Evolutionary conservation across 345 rosid species (phyloP).

Genomic region (Populus ilicifolia): DNA sequence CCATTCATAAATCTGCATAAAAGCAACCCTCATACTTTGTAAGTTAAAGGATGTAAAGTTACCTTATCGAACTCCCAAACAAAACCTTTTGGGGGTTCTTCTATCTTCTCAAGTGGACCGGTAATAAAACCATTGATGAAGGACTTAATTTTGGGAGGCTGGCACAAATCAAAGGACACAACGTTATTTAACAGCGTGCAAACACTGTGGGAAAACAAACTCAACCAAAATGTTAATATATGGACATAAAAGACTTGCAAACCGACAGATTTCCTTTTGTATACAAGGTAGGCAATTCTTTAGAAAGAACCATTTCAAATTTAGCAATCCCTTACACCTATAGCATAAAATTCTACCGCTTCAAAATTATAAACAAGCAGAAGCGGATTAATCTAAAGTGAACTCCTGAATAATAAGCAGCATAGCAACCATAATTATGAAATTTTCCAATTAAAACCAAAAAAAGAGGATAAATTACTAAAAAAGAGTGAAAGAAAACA

Average conservation of each 20-base stretch:
- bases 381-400: neutral
- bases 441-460: no score
- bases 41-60: constrained; percentile 10
- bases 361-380: no score
- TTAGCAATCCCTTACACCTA: neutral
- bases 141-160: constrained; percentile 90
- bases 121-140: constrained; percentile 66
- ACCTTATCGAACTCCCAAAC: constrained; percentile 96
- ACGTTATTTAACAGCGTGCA: neutral
- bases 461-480: neutral
- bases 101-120: constrained; percentile 67
- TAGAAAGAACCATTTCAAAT: neutral
- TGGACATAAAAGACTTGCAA: neutral
- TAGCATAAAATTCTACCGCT: neutral
- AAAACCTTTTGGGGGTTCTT: constrained; percentile 73
- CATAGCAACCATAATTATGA: neutral
- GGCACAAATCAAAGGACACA: constrained; percentile 19
- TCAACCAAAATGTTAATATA: constrained; percentile 1
- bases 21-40: neutral
- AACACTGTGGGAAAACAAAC: neutral
- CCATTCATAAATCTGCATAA: neutral
- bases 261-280: neutral
- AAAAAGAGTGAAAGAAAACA: neutral
- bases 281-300: neutral
- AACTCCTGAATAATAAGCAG: neutral